Conservation (phyloP, 257 asterid species). For the Gentiana macrophylla region DNA sequence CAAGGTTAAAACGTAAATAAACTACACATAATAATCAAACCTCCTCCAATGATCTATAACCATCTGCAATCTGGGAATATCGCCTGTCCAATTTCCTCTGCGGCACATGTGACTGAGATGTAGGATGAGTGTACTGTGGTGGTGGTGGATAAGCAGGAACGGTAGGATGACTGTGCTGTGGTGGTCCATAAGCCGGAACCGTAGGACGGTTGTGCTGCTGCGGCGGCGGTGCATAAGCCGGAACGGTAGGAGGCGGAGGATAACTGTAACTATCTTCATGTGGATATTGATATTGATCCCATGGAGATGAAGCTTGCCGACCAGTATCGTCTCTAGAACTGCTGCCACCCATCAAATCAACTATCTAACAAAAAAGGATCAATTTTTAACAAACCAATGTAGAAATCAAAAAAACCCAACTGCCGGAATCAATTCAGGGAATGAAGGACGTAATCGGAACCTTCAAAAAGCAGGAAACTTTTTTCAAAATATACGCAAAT, state of each 20-base stretch:
- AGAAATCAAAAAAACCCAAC: constrained; percentile 9
- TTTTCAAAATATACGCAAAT: no score
- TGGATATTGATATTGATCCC: constrained; percentile 15
- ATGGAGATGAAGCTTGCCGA: neutral
- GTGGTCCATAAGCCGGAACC: no score
- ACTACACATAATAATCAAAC: constrained; percentile 14
- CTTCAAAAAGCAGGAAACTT: no score
- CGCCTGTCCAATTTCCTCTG: constrained; percentile 48
- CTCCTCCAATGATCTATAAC: constrained; percentile 60
- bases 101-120: constrained; percentile 4
- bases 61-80: constrained; percentile 65
- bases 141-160: no score
- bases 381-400: constrained; percentile 6
- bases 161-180: no score
- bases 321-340: constrained; percentile 51
- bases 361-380: constrained; percentile 13
- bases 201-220: neutral
- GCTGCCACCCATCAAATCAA: constrained; percentile 66
- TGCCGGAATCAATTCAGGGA: constrained; percentile 3
- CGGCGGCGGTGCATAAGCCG: constrained; percentile 26
- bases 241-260: constrained; percentile 29
- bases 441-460: neutral
- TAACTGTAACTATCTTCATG: constrained; percentile 22
- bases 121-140: no score
- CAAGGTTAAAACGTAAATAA: no score